These are phyloP conservation scores for Diplodia corticola DNA, from an alignment of 2,329 filamentous ascomycete species.

Conservation along the genomic window DNA sequence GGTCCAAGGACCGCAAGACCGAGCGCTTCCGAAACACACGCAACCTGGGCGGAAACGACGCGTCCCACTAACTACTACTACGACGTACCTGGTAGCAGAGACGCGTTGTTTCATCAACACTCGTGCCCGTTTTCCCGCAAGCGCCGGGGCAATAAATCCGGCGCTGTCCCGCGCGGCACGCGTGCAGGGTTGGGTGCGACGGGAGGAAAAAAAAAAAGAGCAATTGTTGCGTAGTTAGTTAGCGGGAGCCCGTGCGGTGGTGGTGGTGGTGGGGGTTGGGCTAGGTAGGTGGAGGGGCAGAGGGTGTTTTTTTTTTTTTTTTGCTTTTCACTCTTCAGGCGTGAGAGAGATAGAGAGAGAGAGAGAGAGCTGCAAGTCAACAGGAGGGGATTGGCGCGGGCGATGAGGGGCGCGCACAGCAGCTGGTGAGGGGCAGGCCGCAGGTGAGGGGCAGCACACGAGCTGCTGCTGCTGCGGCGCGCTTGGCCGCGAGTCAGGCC, in stretches of 20 bases:
- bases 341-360: too few species aligned
- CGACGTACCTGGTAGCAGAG: too few species aligned
- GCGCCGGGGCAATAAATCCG: background rate
- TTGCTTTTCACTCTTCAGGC: background rate
- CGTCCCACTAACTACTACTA: background rate
- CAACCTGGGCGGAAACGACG: background rate
- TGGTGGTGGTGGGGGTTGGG: too few species aligned
- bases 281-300: too few species aligned
- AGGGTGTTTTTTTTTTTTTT: too few species aligned
- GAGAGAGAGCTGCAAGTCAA: too few species aligned
- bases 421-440: background rate
- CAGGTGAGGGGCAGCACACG: background rate
- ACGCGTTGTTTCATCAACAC: background rate
- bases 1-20: slow-evolving; percentile 4
- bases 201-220: background rate
- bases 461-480: too few species aligned
- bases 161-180: background rate
- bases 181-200: too few species aligned
- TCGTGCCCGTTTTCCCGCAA: background rate
- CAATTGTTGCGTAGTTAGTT: too few species aligned
- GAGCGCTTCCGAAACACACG: background rate
- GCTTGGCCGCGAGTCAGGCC: background rate
- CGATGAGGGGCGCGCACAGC: background rate
- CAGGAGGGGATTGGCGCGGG: too few species aligned
- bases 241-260: background rate